phyloP scores from a whole-genome alignment of 2,329 filamentous ascomycete genomes.

The Canariomyces notabilis region DNA sequence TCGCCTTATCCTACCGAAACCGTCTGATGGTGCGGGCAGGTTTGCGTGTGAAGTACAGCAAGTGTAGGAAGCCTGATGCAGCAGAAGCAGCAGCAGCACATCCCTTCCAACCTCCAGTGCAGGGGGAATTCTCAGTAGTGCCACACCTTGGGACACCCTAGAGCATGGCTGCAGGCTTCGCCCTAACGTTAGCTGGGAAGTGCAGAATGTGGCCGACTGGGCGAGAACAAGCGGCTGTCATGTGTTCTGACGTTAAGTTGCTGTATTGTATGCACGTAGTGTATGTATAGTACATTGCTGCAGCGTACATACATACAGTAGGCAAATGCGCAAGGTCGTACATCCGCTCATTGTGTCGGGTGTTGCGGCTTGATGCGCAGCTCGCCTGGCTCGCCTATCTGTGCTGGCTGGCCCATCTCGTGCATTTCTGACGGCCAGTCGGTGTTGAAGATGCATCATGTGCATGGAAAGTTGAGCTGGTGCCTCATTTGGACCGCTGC shows the following conservation, averaged over 20 bases:
- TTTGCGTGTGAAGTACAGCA: slow-evolving; percentile 6
- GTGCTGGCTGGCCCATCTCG: neutral
- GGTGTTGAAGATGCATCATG: neutral
- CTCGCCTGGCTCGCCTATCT: neutral
- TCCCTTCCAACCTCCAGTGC: neutral
- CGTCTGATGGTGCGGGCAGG: slow-evolving; percentile 1
- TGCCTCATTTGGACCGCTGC: neutral
- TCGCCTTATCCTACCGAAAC: slow-evolving; percentile 9
- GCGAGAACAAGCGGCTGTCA: neutral
- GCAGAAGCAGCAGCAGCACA: neutral
- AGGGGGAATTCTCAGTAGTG: neutral
- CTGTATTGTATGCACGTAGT: too few species aligned
- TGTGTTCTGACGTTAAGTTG: neutral
- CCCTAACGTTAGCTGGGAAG: too few species aligned
- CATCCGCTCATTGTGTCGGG: too few species aligned
- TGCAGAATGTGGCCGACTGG: neutral
- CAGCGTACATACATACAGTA: too few species aligned
- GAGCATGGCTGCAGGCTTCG: neutral
- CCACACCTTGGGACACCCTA: neutral
- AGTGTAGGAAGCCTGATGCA: neutral
- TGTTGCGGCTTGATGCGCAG: neutral
- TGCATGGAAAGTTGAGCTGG: neutral
- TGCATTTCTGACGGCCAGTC: neutral
- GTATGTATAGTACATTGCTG: too few species aligned
- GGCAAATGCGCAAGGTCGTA: too few species aligned